Base-by-base conservation (phyloP, 116 monocot genomes). In the Zostera marina region DNA sequence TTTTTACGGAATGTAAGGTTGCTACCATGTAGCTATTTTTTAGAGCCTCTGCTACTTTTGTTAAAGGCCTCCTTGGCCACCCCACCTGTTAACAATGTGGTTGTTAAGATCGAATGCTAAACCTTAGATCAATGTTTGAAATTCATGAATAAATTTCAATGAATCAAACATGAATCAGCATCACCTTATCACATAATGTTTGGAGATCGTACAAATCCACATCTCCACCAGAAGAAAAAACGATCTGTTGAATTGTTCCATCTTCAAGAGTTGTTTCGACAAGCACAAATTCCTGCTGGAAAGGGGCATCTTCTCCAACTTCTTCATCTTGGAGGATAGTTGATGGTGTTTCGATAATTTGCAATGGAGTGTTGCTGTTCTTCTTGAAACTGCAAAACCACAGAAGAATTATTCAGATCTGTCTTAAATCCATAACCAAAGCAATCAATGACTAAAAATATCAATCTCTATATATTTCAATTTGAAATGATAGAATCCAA, bases 11-110 rank as follows among this genome's bases (percentile, higher is more conserved):
- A 79, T 98, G 86, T 44, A 98, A 55, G 24, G 90, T 86, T 60
- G 86, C 98, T 44, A 98, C 90, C 78, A 98, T 67, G 67, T 81
- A 98, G 64, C 98, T 98, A 70, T 98, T 98, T 71, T 72, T 86
- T 64, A 98, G 72, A 54, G 98, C 83, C 65, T 79, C 81, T 61
- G 72, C 85, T 57, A 98, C 68, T 75, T 86, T 98, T 41, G 81
- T 44, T 46, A 83, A 64, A 15, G 98, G 98, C 68, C 98, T 83
- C 25, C 90, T 73, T 7, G 98, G 98, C 98, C 98, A 98, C 40
- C 98, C 98, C 19, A 98, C 98, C 98, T 98, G 70, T 63, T 5
- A 63, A 58, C 13, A 44, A 14, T 23, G 25, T 61, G 45, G 25
- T 46, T 2, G n/a, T n/a, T n/a, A 3, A 32, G 32, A 3, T 32